Conservation (phyloP, 202 grass and related monocot genomes). For the Setaria italica region DNA sequence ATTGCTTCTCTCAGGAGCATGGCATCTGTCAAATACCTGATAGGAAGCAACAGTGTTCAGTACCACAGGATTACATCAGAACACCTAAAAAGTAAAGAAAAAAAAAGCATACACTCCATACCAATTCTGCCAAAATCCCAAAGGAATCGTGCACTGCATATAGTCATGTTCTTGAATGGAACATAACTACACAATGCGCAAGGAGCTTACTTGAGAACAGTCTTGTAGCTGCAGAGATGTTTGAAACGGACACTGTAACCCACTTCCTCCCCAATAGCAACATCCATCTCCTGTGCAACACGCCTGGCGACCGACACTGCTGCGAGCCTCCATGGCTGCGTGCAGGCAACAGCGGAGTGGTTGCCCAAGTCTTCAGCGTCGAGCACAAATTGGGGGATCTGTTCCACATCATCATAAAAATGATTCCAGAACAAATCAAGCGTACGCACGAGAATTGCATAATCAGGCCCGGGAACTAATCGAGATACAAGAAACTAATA, state of each 20-base stretch:
- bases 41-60: constrained; percentile 85
- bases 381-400: constrained; percentile 93
- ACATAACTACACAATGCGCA: not conserved
- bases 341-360: constrained; percentile 74
- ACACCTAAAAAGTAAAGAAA: constrained; percentile 57
- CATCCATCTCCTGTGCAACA: constrained; percentile 90
- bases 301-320: constrained; percentile 79
- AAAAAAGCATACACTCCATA: constrained; percentile 46
- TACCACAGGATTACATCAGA: constrained; percentile 69
- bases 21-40: constrained; percentile 97
- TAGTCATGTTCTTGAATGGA: constrained; percentile 29
- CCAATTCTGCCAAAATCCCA: constrained; percentile 52
- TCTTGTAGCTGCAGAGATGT: constrained; percentile 81
- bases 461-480: not conserved
- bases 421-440: constrained; percentile 39
- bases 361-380: constrained; percentile 63
- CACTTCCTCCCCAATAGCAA: constrained; percentile 82
- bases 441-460: not conserved
- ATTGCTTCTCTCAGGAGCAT: constrained; percentile 96
- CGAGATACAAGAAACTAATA: no score
- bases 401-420: constrained; percentile 18
- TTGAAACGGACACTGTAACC: constrained; percentile 89
- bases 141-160: not conserved
- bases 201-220: constrained; percentile 81
- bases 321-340: constrained; percentile 72